These are phyloP conservation scores for Xylaria sp. DNA, from an alignment of 2,329 filamentous ascomycete species.

Conservation along the genomic window DNA sequence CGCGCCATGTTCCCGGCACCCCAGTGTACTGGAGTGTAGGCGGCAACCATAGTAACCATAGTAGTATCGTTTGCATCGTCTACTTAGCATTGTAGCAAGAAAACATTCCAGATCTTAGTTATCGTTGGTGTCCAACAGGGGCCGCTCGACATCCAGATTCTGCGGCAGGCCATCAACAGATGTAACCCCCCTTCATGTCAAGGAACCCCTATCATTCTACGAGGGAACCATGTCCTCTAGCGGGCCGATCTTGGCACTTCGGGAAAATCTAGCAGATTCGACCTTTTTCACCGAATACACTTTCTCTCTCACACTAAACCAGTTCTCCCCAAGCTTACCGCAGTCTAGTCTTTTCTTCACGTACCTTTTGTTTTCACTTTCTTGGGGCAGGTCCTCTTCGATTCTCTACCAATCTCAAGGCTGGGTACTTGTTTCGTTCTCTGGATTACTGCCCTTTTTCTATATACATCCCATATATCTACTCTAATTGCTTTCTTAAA, in stretches of 20 bases:
- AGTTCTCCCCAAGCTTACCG: constrained; percentile 35
- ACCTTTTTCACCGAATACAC: constrained; percentile 31
- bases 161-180: constrained; percentile 25
- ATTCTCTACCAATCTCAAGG: constrained; percentile 40
- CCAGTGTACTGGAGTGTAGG: too few species aligned
- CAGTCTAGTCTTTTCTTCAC: constrained; percentile 27
- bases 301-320: constrained; percentile 37
- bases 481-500: constrained; percentile 17
- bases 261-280: constrained; percentile 4
- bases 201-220: constrained; percentile 19
- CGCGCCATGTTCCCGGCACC: background rate
- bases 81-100: background rate
- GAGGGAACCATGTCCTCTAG: constrained; percentile 32
- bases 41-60: too few species aligned
- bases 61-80: background rate
- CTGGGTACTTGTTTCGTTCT: constrained; percentile 35
- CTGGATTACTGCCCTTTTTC: background rate
- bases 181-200: constrained; percentile 25
- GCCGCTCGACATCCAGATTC: constrained; percentile 14
- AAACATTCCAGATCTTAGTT: background rate
- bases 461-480: background rate
- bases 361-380: constrained; percentile 30
- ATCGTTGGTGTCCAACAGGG: constrained; percentile 22
- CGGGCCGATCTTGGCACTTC: constrained; percentile 10
- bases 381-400: constrained; percentile 46